Conservation (phyloP, 495 filamentous ascomycete genomes). For the Podospora bellae-mahoneyi region DNA sequence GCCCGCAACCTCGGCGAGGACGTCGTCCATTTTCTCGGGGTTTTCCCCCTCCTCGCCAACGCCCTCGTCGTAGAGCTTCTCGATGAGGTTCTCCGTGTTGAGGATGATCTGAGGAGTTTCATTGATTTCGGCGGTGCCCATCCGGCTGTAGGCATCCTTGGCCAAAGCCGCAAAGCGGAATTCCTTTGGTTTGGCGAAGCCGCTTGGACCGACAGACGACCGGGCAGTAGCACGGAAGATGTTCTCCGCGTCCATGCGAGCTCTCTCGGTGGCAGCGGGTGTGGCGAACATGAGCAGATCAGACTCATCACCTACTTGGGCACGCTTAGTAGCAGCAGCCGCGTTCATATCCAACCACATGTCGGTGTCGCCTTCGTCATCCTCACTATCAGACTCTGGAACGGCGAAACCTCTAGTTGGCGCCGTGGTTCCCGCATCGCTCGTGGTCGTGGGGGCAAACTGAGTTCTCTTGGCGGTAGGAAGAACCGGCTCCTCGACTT, state of each 20-base stretch:
- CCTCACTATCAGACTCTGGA: slow-evolving; percentile 23
- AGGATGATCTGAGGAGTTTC: slow-evolving; percentile 55
- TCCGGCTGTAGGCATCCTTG: slow-evolving; percentile 48
- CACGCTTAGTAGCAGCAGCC: not conserved
- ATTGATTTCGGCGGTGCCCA: slow-evolving; percentile 41
- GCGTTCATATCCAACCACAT: slow-evolving; percentile 34
- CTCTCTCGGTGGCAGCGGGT: slow-evolving; percentile 45
- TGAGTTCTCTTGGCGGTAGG: not conserved
- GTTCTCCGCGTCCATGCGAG: slow-evolving; percentile 44
- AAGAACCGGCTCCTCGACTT: slow-evolving; percentile 19
- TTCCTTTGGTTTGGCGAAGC: slow-evolving; percentile 31
- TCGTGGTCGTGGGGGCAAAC: slow-evolving; percentile 11
- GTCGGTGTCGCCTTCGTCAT: slow-evolving; percentile 33
- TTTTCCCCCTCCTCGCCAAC: slow-evolving; percentile 47
- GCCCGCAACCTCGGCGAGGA: slow-evolving; percentile 53
- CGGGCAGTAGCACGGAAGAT: slow-evolving; percentile 45
- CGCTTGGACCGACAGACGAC: slow-evolving; percentile 31
- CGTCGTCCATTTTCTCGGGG: slow-evolving; percentile 51
- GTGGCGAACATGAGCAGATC: slow-evolving; percentile 48
- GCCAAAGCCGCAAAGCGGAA: slow-evolving; percentile 46
- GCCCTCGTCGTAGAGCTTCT: slow-evolving; percentile 55
- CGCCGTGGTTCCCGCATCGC: slow-evolving; percentile 35
- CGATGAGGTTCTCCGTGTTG: slow-evolving; percentile 52
- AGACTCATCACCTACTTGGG: slow-evolving; percentile 32
- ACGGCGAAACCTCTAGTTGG: not conserved